phyloP scores from a whole-genome alignment of 2,329 filamentous ascomycete species.

The Scortechinia acanthostroma region DNA sequence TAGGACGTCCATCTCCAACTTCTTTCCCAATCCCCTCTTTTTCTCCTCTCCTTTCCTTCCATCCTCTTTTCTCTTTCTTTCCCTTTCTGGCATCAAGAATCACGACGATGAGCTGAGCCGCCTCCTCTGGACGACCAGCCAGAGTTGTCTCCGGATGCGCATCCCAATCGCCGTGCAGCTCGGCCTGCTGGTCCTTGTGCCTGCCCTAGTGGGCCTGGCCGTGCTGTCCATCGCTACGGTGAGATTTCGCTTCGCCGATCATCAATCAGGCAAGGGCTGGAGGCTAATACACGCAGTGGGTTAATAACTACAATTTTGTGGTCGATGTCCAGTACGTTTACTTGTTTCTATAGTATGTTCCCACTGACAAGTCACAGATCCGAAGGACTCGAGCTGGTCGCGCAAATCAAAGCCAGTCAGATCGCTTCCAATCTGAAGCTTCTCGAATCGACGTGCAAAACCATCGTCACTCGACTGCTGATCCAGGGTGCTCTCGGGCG shows the following conservation, averaged over 20 bases:
- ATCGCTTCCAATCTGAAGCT: slow-evolving; percentile 73
- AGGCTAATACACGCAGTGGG: slow-evolving; percentile 27
- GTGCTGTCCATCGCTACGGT: slow-evolving; percentile 73
- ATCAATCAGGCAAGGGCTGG: not conserved
- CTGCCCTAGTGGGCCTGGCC: slow-evolving; percentile 67
- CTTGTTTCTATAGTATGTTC: not conserved
- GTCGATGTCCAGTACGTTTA: slow-evolving; percentile 36
- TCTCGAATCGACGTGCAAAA: slow-evolving; percentile 67
- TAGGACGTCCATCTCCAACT: too few relatives aligned
- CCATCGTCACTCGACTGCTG: slow-evolving; percentile 62
- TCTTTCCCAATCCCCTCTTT: too few relatives aligned
- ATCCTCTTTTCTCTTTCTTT: too few relatives aligned
- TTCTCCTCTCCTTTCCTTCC: too few relatives aligned
- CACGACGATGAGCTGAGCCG: too few relatives aligned
- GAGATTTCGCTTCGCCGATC: not conserved
- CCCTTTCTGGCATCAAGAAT: too few relatives aligned
- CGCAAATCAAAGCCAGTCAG: slow-evolving; percentile 79
- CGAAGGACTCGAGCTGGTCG: slow-evolving; percentile 66
- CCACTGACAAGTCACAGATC: slow-evolving; percentile 20
- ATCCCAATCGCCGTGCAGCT: slow-evolving; percentile 85
- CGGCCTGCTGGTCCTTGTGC: slow-evolving; percentile 69
- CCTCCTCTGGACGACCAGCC: too few relatives aligned
- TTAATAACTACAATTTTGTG: slow-evolving; percentile 55
- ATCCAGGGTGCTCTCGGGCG: slow-evolving; percentile 41
- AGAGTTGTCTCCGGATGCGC: too few relatives aligned